Evolutionary conservation across 768 basidiomycete species (phyloP), one percentile per base, ranked within the genome.

Genomic region (Russula sp.): DNA sequence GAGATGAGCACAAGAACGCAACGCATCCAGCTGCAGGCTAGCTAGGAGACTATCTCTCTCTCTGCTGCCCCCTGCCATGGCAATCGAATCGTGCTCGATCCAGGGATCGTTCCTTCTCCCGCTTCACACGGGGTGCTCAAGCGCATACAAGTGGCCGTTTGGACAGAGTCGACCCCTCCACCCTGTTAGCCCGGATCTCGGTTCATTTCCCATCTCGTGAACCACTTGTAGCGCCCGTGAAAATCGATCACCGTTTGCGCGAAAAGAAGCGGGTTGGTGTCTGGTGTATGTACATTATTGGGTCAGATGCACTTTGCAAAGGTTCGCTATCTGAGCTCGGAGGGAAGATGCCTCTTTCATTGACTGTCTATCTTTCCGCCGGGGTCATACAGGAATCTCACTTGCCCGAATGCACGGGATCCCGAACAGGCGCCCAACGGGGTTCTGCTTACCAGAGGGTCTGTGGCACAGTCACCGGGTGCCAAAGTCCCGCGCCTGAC

Each of bases 401-500:
- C 41, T 63, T 63, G 22, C 62, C 62, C 29, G 20, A 51, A 29
- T 49, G n/a, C 32, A 42, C 53, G 22, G 38, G 39, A 5, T 35
- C 39, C 32, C 38, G 42, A 22, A 53, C 50, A 59, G 29, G 41
- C 62, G 58, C 62, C 35, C 52, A 38, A 59, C 58, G 62, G 62
- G 46, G 20, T 54, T 58, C 62, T 63, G 52, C 52, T 42, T 34
- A 59, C 61, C 46, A 59, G 57, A 53, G 36, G 57, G 46, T 63
- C 62, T 48, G 43, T 59, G 62, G 57, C 62, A 59, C 62, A 63
- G 58, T 63, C 58, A 58, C 62, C 62, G 62, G 46, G 46, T 49
- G 51, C 42, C 57, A 54, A 48, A 45, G 25, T 29, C 29, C 51
- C 57, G 57, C 46, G 57, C 50, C 61, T 62, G 56, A 62, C 61